A percentile compares a stretch with the other conserved stretches of the same genome.
Evolutionary conservation across 2,329 filamentous ascomycete genomes (phyloP).

Genomic region (Aspergillus piperis): DNA sequence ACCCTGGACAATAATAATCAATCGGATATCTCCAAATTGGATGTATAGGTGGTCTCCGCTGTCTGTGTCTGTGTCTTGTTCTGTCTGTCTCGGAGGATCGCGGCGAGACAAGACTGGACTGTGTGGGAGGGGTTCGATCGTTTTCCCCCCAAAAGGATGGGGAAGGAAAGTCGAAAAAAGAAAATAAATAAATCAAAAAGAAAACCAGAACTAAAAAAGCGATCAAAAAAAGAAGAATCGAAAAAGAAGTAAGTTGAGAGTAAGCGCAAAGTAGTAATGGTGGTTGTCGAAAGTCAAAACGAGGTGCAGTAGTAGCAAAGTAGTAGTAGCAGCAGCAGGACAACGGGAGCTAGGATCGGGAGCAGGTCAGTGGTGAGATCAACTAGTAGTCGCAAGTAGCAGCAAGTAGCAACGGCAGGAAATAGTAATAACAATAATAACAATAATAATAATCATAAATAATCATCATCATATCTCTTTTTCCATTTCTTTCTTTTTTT

Average conservation of each 20-base stretch:
- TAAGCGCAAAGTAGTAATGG: too few species aligned
- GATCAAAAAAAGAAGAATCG: too few species aligned
- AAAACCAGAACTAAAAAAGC: too few species aligned
- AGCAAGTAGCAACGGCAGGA: not conserved
- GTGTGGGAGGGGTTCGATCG: not conserved
- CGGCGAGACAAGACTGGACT: too few species aligned
- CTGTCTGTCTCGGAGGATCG: too few species aligned
- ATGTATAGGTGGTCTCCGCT: too few species aligned
- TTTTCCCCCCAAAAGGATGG: not conserved
- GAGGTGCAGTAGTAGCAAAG: not conserved
- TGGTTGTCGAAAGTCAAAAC: not conserved
- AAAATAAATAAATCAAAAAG: not conserved
- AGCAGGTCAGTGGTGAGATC: slow-evolving; percentile 2
- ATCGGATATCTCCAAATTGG: not conserved
- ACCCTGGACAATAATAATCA: slow-evolving; percentile 6
- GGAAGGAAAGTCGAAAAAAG: not conserved
- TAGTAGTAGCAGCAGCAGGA: not conserved
- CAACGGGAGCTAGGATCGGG: slow-evolving; percentile 5
- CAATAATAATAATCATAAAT: too few species aligned
- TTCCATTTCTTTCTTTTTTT: too few species aligned
- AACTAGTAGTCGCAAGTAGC: not conserved
- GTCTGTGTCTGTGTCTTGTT: too few species aligned
- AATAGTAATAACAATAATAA: not conserved
- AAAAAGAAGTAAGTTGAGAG: too few species aligned
- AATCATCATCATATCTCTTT: too few species aligned